Conservation (phyloP, 1,284 basidiomycete species). For the Rhodotorula sp. region DNA sequence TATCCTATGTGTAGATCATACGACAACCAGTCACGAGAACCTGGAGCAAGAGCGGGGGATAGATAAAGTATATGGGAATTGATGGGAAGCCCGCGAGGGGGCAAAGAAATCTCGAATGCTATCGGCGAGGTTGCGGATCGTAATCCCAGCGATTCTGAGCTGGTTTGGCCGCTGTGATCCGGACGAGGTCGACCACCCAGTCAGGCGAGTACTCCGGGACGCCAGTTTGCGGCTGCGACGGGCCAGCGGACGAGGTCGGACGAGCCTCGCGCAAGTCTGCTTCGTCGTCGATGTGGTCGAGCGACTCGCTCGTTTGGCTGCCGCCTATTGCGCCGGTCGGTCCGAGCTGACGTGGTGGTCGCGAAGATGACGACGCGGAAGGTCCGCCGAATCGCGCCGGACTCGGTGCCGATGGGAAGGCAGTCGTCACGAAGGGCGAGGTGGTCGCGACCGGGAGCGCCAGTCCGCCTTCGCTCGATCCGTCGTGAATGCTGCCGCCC, state of each 20-base stretch:
- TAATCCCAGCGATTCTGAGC: slow-evolving; percentile 10
- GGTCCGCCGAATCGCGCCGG: not conserved
- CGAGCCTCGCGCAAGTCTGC: not conserved
- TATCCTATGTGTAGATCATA: too few relatives aligned
- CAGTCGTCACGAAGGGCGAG: slow-evolving; percentile 12
- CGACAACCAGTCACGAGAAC: too few relatives aligned
- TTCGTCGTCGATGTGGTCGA: slow-evolving; percentile 11
- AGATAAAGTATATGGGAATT: too few relatives aligned
- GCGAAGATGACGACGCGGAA: not conserved
- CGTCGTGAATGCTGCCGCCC: slow-evolving; percentile 2
- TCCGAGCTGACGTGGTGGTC: not conserved
- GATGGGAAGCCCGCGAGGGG: too few relatives aligned
- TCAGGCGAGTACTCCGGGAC: slow-evolving; percentile 23
- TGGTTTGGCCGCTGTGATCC: slow-evolving; percentile 4
- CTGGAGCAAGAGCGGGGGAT: too few relatives aligned
- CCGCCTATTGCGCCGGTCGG: not conserved
- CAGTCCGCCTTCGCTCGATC: slow-evolving; percentile 3
- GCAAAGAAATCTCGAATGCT: too few relatives aligned
- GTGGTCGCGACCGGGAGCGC: slow-evolving; percentile 7
- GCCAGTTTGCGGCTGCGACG: not conserved
- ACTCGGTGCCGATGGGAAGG: slow-evolving; percentile 1
- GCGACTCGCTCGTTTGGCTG: not conserved
- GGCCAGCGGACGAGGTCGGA: not conserved
- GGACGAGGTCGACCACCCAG: slow-evolving; percentile 31
- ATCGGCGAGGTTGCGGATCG: not conserved